These are phyloP conservation scores for Colletotrichum sp. DNA, from an alignment of 2,329 filamentous ascomycete genomes.

Conservation along the genomic window DNA sequence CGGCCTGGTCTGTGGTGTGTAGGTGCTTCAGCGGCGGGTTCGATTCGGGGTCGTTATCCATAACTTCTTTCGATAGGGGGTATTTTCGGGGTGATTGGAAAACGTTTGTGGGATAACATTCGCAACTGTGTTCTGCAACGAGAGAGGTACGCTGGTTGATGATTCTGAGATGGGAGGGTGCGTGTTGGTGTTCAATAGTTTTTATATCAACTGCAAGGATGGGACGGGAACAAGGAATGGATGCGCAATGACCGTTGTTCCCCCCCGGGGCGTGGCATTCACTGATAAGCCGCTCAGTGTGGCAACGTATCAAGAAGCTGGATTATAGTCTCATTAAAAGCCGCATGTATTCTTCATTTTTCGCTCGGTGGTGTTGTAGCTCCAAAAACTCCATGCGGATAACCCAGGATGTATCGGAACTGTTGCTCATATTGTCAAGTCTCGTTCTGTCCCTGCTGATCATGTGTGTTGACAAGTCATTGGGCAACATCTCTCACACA, in stretches of 20 bases:
- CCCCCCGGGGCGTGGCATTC: background rate
- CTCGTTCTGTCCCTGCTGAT: background rate
- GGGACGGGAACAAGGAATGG: background rate
- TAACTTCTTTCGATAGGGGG: background rate
- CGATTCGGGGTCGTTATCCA: background rate
- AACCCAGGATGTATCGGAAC: background rate
- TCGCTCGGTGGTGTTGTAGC: background rate
- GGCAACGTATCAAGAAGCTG: background rate
- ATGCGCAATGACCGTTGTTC: background rate
- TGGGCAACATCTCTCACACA: background rate
- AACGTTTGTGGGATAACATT: background rate
- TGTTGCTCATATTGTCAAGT: background rate
- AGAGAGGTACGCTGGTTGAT: background rate
- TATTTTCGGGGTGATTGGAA: background rate
- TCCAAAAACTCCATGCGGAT: background rate
- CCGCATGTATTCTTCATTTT: background rate
- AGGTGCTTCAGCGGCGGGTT: background rate
- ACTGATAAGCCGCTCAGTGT: background rate
- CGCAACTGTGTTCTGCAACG: background rate
- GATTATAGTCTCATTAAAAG: background rate
- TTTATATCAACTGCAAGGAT: background rate
- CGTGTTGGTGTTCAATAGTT: background rate
- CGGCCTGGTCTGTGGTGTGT: background rate
- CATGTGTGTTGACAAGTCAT: background rate
- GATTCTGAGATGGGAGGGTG: background rate